Base-by-base conservation (phyloP, 78 protist species). In the Polysphondylium violaceum region DNA sequence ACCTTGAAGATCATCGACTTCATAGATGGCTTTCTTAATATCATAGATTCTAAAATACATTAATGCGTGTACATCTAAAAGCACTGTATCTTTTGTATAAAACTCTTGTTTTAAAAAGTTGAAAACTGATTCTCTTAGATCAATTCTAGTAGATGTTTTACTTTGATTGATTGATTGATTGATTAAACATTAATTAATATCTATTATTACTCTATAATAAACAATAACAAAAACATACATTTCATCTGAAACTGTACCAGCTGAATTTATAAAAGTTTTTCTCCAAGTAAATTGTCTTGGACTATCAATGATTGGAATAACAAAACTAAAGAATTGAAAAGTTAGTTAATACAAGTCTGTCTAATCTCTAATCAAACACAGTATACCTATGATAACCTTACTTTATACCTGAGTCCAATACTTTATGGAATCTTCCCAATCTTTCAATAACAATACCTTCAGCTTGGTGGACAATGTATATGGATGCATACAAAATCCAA, bases 101-200 rank as follows among this genome's bases (percentile, higher is more conserved):
- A 64, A 43, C 14, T 64, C 73, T 64, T 64, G 73, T 64, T 64
- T 64, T 64, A 64, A 64, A 64, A 64, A 64, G 29, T 64, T 64
- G n/a, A 64, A 64, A 38, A 64, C 73, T 64, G 73, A 64, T 64
- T 64, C 73, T 64, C 73, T 64, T 64, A 64, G 38, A 64, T 64
- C 73, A 36, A 64, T 64, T 64, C 73, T 64, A 36, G 41, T 64
- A n/a, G 73, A 64, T 64, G 73, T 40, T 64, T 64, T 64, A 16
- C 73, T 64, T 38, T 16, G 4, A 17, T 38, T 36, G 31, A 17
- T 17, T 2, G 19, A 36, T 27, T 29, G 3, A 9, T 6, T 59
- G 17, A n/a, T 58, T 19, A 58, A n/a, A 27, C 8, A 27, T 19
- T 58, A 19, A n/a, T 21, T 58, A n/a, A 58, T 58, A 27, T 19